Evolutionary conservation across 352 stramenopile genomes (phyloP), one percentile per base, ranked within the genome.

Genomic region (Hyaloperonospora brassicae): DNA sequence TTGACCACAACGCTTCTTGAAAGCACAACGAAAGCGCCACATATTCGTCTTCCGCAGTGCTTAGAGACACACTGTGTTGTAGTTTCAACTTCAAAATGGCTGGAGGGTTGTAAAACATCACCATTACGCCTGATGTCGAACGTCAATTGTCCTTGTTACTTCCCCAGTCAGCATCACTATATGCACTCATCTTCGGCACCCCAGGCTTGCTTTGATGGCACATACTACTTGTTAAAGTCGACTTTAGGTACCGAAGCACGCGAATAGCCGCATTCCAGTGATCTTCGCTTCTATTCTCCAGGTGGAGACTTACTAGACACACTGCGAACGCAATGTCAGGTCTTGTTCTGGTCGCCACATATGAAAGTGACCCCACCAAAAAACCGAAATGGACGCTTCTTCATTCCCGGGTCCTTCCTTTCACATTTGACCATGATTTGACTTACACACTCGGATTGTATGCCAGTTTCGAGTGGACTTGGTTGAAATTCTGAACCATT

Each of bases 1-100:
- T 47, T 17, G 22, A 13, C 40, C 40, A 46, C 7, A 46, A 11
- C 13, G 27, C 27, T 30, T 46, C 40, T 46, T 46, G 40, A 46
- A 27, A 1, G 40, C 40, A 46, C 17, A 46, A 46, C 13, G 14
- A 46, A 13, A 46, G 17, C 14, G 40, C 40, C 17, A 46, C 2
- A 27, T 27, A 27, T 46, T 46, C 17, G 7, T n/a, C 40, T 46
- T 46, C 40, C 5, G 40, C 40, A 13, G 40, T 46, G 40, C 40
- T 25, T 10, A 46, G 6, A 13, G 40, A 21, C 21, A 46, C 40
- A 27, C 40, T 46, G 7, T 46, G 14, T 30, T 27, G 17, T 27
- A 46, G 13, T 24, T 24, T 46, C 9, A 6, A 27, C 40, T 46
- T 30, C 4, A 46, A 46, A 27, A 30, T 27, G 1, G 13, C 12